A percentile compares a stretch with the other conserved stretches of the same genome.
Evolutionary conservation across 2,329 filamentous ascomycete species (phyloP).

Genomic region (Elsinoe australis): DNA sequence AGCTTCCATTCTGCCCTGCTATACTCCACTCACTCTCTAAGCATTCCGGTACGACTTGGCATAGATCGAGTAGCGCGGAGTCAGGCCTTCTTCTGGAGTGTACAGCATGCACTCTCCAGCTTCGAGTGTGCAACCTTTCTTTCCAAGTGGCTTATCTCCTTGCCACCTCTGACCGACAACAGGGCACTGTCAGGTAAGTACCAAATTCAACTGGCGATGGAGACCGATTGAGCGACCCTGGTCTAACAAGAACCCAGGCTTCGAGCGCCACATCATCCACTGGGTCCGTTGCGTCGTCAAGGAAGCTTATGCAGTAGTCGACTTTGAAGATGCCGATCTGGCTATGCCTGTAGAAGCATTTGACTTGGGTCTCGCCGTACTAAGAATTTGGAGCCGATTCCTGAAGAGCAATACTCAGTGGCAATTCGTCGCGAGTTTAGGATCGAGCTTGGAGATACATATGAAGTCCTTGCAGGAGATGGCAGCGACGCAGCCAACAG

Average conservation of each 20-base stretch:
- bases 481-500: neutral
- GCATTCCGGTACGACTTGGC: constrained; percentile 48
- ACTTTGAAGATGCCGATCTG: constrained; percentile 10
- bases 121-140: constrained; percentile 49
- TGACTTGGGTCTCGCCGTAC: neutral
- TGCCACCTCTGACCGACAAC: neutral
- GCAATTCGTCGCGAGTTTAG: constrained; percentile 6
- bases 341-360: neutral
- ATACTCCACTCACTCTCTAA: constrained; percentile 48
- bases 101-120: constrained; percentile 47
- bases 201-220: too few relatives aligned
- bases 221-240: too few relatives aligned
- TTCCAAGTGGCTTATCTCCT: constrained; percentile 41
- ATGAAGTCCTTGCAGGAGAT: neutral
- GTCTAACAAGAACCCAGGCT: too few relatives aligned
- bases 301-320: constrained; percentile 30
- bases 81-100: constrained; percentile 50
- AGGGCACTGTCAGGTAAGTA: constrained; percentile 23
- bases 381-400: constrained; percentile 9
- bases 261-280: constrained; percentile 40
- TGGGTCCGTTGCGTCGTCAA: constrained; percentile 43
- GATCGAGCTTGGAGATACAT: constrained; percentile 3
- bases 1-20: constrained; percentile 44
- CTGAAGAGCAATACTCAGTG: constrained; percentile 6
- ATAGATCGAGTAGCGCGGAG: constrained; percentile 50